These are phyloP conservation scores for Fusarium albosuccineum DNA, from an alignment of 2,329 filamentous ascomycete species.

Conservation along the genomic window DNA sequence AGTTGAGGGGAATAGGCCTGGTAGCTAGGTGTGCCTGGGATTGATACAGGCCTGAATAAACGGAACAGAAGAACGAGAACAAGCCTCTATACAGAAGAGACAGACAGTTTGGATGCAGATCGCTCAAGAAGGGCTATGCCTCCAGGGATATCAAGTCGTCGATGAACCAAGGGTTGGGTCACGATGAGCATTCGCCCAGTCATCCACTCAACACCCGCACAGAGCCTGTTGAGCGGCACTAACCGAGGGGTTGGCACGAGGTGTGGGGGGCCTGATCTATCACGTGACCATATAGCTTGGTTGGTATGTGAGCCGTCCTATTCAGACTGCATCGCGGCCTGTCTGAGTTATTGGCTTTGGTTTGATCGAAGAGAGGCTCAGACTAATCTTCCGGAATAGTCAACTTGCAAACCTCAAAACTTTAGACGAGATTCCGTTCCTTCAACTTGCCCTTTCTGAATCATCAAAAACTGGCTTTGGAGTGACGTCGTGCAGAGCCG, in stretches of 20 bases:
- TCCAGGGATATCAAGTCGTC: slow-evolving; percentile 23
- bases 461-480: not conserved
- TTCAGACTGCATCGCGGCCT: too few species aligned
- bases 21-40: not conserved
- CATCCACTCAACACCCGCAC: slow-evolving; percentile 38
- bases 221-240: slow-evolving; percentile 46
- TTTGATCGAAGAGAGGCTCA: not conserved
- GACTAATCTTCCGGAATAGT: too few species aligned
- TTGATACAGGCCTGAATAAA: not conserved
- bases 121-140: slow-evolving; percentile 28
- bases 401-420: too few species aligned
- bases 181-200: slow-evolving; percentile 36
- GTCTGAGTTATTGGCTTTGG: not conserved
- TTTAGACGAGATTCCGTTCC: not conserved
- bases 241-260: slow-evolving; percentile 49
- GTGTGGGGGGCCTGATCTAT: slow-evolving; percentile 24
- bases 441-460: not conserved
- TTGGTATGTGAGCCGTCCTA: too few species aligned
- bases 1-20: not conserved
- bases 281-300: slow-evolving; percentile 36
- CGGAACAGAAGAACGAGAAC: not conserved
- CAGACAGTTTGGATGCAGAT: slow-evolving; percentile 17
- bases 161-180: slow-evolving; percentile 35
- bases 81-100: slow-evolving; percentile 11
- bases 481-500: slow-evolving; percentile 43